phyloP scores from a whole-genome alignment of 2,329 filamentous ascomycete genomes.

The Epichloe glyceriae region DNA sequence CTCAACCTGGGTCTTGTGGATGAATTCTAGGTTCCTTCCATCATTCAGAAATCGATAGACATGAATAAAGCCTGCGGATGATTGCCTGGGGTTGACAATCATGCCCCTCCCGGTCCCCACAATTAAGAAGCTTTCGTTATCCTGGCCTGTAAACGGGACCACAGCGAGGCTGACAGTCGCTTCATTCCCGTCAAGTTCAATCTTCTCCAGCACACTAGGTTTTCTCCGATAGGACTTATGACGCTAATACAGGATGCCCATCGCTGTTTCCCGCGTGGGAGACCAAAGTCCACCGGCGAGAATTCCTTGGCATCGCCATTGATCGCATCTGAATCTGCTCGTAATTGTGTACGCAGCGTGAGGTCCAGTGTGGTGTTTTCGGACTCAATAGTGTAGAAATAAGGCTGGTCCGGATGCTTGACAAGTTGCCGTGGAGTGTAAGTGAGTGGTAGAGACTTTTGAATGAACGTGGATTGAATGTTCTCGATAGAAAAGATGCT shows the following conservation, averaged over 20 bases:
- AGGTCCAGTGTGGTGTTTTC: constrained; percentile 78
- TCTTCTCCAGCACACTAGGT: constrained; percentile 56
- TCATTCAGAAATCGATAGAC: constrained; percentile 82
- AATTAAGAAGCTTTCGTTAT: constrained; percentile 76
- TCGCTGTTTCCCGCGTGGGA: constrained; percentile 67
- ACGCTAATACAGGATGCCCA: constrained; percentile 96
- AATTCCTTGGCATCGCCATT: constrained; percentile 59
- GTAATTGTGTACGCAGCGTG: constrained; percentile 58
- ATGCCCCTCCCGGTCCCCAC: constrained; percentile 91
- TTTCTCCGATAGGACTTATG: constrained; percentile 69
- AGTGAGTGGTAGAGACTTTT: constrained; percentile 71
- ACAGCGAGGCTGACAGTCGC: constrained; percentile 76
- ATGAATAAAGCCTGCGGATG: constrained; percentile 71
- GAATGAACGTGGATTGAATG: constrained; percentile 70
- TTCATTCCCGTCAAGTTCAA: constrained; percentile 82
- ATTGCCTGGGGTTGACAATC: constrained; percentile 61
- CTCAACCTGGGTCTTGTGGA: constrained; percentile 90
- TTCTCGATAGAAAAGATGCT: constrained; percentile 73
- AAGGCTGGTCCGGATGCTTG: constrained; percentile 72
- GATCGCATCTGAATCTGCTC: constrained; percentile 55
- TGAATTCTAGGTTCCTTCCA: constrained; percentile 84
- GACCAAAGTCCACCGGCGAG: constrained; percentile 74
- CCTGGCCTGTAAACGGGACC: constrained; percentile 76
- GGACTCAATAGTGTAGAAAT: constrained; percentile 88
- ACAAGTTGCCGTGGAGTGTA: constrained; percentile 85